Percentiles rank a stretch among this genome's conserved stretches.
Evolutionary conservation across 306 rosid genomes (phyloP).

Genomic region (Arachis stenosperma): DNA sequence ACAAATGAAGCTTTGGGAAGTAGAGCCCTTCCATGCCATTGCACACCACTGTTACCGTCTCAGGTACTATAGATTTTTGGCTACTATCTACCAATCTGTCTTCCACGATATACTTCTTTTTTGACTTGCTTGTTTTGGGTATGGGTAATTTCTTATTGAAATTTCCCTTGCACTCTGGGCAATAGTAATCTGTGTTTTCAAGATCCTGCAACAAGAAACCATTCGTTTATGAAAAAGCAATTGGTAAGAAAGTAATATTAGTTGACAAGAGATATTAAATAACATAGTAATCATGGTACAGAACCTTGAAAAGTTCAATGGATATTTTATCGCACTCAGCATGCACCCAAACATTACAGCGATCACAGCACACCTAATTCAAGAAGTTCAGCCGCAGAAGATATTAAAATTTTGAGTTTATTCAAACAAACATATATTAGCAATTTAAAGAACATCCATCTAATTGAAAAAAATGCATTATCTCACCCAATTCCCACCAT

Average conservation of each 20-base stretch:
- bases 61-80: slow-evolving; percentile 53
- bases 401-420: slow-evolving; percentile 10
- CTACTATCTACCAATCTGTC: slow-evolving; percentile 56
- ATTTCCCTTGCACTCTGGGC: slow-evolving; percentile 85
- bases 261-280: slow-evolving; percentile 2
- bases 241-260: background rate
- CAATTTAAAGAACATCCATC: slow-evolving; percentile 9
- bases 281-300: slow-evolving; percentile 27
- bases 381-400: slow-evolving; percentile 41
- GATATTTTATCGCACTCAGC: slow-evolving; percentile 88
- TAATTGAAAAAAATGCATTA: slow-evolving; percentile 35
- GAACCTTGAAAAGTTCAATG: slow-evolving; percentile 68
- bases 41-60: slow-evolving; percentile 78
- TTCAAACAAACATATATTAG: slow-evolving; percentile 1
- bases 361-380: slow-evolving; percentile 90
- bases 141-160: slow-evolving; percentile 46
- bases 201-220: slow-evolving; percentile 62
- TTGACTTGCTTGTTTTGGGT: slow-evolving; percentile 48
- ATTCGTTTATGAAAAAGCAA: slow-evolving; percentile 29
- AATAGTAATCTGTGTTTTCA: slow-evolving; percentile 73
- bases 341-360: slow-evolving; percentile 98
- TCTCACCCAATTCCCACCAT: slow-evolving; percentile 97
- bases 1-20: slow-evolving; percentile 83
- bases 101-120: slow-evolving; percentile 55
- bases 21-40: slow-evolving; percentile 92